Evolutionary conservation across 1,284 basidiomycete genomes (phyloP).

Genomic region (Boletus semigastroideus): DNA sequence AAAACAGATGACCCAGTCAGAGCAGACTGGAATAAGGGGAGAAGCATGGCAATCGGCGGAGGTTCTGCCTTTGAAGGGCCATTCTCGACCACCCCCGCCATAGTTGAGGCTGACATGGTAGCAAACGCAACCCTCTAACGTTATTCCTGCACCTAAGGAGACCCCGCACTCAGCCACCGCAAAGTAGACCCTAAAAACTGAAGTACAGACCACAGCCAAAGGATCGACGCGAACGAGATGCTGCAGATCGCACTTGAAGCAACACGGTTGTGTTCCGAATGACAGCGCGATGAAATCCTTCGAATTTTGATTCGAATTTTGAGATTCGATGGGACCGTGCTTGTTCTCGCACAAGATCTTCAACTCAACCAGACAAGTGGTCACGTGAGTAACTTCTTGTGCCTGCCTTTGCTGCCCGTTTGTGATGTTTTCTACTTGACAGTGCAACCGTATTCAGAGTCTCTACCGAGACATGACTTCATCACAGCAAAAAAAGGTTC

Average conservation of each 20-base stretch:
- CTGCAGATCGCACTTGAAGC: background rate
- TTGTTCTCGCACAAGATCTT: too few relatives aligned
- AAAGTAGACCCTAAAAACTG: background rate
- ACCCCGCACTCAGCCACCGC: background rate
- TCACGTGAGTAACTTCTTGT: too few relatives aligned
- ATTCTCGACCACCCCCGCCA: slow-evolving; percentile 1
- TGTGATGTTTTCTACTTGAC: too few relatives aligned
- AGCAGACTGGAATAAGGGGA: slow-evolving; percentile 21
- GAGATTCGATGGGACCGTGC: too few relatives aligned
- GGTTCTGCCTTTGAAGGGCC: slow-evolving; percentile 3
- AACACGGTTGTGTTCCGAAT: too few relatives aligned
- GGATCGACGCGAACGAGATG: background rate
- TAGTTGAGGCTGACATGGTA: slow-evolving; percentile 10
- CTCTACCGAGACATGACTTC: too few relatives aligned
- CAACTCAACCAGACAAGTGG: too few relatives aligned
- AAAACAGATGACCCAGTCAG: slow-evolving; percentile 12
- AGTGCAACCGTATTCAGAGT: too few relatives aligned
- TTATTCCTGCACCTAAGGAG: background rate
- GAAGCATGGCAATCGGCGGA: slow-evolving; percentile 27
- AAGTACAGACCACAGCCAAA: slow-evolving; percentile 1
- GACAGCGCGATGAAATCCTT: too few relatives aligned
- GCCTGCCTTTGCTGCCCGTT: too few relatives aligned
- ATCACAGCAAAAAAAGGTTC: too few relatives aligned
- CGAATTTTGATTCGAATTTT: too few relatives aligned
- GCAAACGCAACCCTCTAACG: background rate